These are phyloP conservation scores for Tylopilus subfusipes DNA, from an alignment of 768 basidiomycete species.

Conservation along the genomic window DNA sequence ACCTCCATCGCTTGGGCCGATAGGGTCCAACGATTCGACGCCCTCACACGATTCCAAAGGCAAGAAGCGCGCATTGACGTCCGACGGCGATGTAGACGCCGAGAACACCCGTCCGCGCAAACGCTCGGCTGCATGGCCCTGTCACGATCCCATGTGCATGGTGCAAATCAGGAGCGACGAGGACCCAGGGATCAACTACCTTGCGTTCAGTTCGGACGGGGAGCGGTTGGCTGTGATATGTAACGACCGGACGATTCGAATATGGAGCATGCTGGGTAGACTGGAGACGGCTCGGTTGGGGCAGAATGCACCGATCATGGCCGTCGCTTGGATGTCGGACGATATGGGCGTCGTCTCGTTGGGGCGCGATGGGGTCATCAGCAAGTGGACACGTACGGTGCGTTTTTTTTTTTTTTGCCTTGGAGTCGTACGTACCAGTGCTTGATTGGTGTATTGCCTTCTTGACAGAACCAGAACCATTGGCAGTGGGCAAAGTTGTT, in stretches of 20 bases:
- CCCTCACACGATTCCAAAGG: conserved; percentile 30
- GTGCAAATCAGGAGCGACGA: conserved; percentile 44
- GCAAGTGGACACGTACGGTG: conserved; percentile 57
- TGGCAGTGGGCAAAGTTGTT: conserved; percentile 59
- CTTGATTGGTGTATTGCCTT: background rate
- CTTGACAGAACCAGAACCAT: conserved; percentile 40
- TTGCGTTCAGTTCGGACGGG: conserved; percentile 54
- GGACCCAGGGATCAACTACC: conserved; percentile 43
- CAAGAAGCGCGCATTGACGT: conserved; percentile 38
- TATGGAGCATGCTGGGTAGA: conserved; percentile 50
- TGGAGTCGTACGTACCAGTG: too few relatives aligned
- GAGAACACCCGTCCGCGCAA: conserved; percentile 33
- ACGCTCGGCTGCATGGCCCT: conserved; percentile 47
- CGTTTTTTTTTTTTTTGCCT: conserved; percentile 21
- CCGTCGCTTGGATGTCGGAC: conserved; percentile 57
- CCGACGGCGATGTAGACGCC: conserved; percentile 20
- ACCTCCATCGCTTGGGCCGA: conserved; percentile 12
- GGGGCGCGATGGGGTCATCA: conserved; percentile 52
- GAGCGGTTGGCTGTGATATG: conserved; percentile 55
- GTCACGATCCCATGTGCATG: conserved; percentile 37
- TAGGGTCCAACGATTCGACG: conserved; percentile 23
- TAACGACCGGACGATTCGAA: conserved; percentile 58
- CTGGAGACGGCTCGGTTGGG: conserved; percentile 55
- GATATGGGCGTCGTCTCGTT: conserved; percentile 57
- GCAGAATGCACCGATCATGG: conserved; percentile 47